These are phyloP conservation scores for Escallonia rubra DNA, from an alignment of 129 eudicot species.

Conservation along the genomic window DNA sequence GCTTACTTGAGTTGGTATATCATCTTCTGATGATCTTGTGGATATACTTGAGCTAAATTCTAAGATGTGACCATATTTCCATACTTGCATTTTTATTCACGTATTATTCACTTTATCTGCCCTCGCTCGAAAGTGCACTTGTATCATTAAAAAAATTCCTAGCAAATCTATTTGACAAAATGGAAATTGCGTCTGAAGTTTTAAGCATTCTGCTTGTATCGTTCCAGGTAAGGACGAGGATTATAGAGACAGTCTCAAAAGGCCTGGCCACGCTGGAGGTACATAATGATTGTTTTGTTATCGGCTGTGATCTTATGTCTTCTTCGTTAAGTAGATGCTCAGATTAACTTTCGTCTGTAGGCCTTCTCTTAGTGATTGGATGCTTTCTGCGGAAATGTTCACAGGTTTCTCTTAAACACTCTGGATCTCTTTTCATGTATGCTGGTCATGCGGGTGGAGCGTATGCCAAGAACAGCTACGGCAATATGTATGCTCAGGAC, in stretches of 20 bases:
- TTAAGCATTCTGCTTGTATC: neutral
- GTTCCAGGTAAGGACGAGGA: conserved; percentile 67
- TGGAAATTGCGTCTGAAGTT: too few relatives aligned
- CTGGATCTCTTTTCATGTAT: conserved; percentile 99
- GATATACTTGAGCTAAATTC: too few relatives aligned
- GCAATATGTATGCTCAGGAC: conserved; percentile 62
- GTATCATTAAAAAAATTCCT: too few relatives aligned
- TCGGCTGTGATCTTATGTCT: neutral
- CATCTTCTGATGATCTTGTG: too few relatives aligned
- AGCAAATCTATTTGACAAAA: too few relatives aligned
- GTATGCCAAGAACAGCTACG: conserved; percentile 94
- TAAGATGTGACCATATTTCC: too few relatives aligned
- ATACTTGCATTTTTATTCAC: too few relatives aligned
- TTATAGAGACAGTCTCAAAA: conserved; percentile 83
- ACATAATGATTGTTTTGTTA: neutral
- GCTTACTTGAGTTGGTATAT: too few relatives aligned
- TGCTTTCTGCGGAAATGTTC: neutral
- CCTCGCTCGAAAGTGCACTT: too few relatives aligned
- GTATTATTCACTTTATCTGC: too few relatives aligned
- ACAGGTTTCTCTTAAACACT: conserved; percentile 95
- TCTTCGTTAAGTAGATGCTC: neutral
- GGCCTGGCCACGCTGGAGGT: conserved; percentile 97
- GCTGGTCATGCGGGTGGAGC: conserved; percentile 99
- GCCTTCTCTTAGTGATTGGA: neutral
- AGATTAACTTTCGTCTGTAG: neutral